Base-by-base conservation (phyloP, 148 eudicot genomes). In the Salicornia ramosissima region DNA sequence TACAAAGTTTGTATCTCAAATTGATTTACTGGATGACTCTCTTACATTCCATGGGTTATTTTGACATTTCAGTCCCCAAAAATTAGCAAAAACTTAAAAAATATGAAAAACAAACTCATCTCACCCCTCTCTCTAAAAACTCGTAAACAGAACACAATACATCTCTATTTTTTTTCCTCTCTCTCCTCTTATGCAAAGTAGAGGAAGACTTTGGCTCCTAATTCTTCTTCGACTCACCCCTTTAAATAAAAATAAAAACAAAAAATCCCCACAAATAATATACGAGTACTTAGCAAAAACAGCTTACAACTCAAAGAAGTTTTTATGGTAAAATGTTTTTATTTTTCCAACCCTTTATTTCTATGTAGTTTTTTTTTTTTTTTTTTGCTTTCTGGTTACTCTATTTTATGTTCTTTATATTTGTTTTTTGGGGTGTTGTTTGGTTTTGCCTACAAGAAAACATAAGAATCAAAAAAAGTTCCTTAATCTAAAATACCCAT, bases 171-270 rank as follows among this genome's bases (percentile, higher is more conserved):
- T 14, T 2, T 36, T 25, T 46, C 53, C 39, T 64, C 54, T 57
- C 71, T 54, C 72, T 57, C 15, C 15, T 31, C 67, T 16, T 71
- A 71, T 62, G 24, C 75, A 64, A 72, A 53, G 62, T 64, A 65
- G 76, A 73, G 70, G 76, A 73, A 64, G 76, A 73, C 76, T 73
- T 73, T 45, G 76, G 76, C 70, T 72, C 64, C 42, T 68, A 52
- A 34, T 36, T 68, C 51, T 54, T 53, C 49, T 40, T 70, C 73
- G 64, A 70, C 72, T 29, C 33, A 25, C 30, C 47, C 65, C 67
- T 39, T 53, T 47, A 63, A 72, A 71, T n/a, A 31, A n/a, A 34
- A 19, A 13, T 57, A 24, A 45, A n/a, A n/a, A n/a, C n/a, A n/a
- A n/a, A n/a, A n/a, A n/a, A n/a, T n/a, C n/a, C n/a, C n/a, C n/a